These are phyloP conservation scores for Macrolepiota albuminosa DNA, from an alignment of 768 basidiomycete genomes.

Conservation along the genomic window DNA sequence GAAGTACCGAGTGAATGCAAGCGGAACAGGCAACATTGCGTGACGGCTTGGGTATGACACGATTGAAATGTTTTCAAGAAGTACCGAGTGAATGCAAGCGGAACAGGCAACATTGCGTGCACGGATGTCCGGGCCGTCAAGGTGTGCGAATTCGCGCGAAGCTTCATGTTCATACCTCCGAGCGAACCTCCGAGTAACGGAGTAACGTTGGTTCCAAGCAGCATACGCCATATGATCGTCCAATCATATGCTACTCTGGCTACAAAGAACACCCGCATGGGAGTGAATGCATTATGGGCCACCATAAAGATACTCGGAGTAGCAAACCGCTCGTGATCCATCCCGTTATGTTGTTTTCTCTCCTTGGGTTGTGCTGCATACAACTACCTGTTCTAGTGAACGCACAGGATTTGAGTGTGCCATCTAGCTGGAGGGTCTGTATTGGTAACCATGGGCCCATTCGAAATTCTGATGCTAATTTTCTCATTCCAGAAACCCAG, in stretches of 20 bases:
- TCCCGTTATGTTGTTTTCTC: conserved; percentile 4
- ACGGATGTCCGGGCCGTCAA: background rate
- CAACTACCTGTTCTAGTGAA: conserved; percentile 7
- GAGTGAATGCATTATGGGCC: background rate
- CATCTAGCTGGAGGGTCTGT: conserved; percentile 40
- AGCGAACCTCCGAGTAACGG: too few species aligned
- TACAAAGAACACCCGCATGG: background rate
- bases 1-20: background rate
- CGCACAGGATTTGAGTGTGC: conserved; percentile 39
- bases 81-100: background rate
- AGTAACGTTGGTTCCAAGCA: background rate
- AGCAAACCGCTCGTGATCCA: background rate
- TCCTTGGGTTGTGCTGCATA: background rate
- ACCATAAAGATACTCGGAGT: conserved; percentile 4
- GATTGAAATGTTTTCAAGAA: background rate
- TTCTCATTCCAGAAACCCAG: conserved; percentile 30
- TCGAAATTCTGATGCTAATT: background rate
- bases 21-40: background rate
- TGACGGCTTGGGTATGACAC: background rate
- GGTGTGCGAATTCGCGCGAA: background rate
- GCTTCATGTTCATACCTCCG: background rate
- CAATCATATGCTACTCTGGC: background rate
- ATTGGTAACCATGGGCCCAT: background rate
- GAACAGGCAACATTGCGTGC: background rate
- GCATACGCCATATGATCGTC: background rate